These are phyloP conservation scores for Solanum appendiculatum DNA, from an alignment of 257 asterid species.

Conservation along the genomic window DNA sequence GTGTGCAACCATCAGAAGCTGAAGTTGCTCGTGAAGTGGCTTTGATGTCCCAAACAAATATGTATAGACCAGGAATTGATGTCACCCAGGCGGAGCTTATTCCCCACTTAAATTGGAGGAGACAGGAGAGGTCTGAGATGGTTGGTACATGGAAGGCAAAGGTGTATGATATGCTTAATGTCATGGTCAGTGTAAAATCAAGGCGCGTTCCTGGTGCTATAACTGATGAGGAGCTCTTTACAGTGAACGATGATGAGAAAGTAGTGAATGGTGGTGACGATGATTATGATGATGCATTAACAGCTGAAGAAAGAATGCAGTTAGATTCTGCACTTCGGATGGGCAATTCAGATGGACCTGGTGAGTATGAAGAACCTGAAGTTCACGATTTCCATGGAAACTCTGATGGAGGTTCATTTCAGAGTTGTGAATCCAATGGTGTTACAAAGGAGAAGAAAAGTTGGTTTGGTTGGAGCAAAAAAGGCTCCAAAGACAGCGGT, in stretches of 20 bases:
- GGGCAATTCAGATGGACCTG: slow-evolving; percentile 55
- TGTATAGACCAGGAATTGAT: slow-evolving; percentile 99
- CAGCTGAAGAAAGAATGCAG: slow-evolving; percentile 94
- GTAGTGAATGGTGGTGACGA: slow-evolving; percentile 49
- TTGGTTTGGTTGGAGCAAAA: slow-evolving; percentile 92
- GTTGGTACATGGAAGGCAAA: slow-evolving; percentile 96
- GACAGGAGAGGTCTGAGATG: slow-evolving; percentile 90
- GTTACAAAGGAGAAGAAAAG: slow-evolving; percentile 74
- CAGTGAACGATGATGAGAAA: slow-evolving; percentile 76
- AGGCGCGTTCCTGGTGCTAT: slow-evolving; percentile 99
- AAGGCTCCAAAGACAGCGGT: slow-evolving; percentile 56
- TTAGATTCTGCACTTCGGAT: slow-evolving; percentile 85
- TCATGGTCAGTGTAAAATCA: slow-evolving; percentile 91
- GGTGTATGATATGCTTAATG: slow-evolving; percentile 93
- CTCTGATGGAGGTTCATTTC: slow-evolving; percentile 53
- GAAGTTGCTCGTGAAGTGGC: slow-evolving; percentile 98
- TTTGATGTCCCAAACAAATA: slow-evolving; percentile 96
- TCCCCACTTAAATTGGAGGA: slow-evolving; percentile 93
- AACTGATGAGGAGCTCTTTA: slow-evolving; percentile 92
- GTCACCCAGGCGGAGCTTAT: slow-evolving; percentile 96
- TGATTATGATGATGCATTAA: slow-evolving; percentile 70
- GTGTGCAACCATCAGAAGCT: slow-evolving; percentile 87
- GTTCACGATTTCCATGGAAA: slow-evolving; percentile 64
- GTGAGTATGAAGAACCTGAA: slow-evolving; percentile 68
- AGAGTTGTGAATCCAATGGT: slow-evolving; percentile 69